Evolutionary conservation across 768 basidiomycete species (phyloP), one percentile per base, ranked within the genome.

Genomic region (Chalciporus chontae): DNA sequence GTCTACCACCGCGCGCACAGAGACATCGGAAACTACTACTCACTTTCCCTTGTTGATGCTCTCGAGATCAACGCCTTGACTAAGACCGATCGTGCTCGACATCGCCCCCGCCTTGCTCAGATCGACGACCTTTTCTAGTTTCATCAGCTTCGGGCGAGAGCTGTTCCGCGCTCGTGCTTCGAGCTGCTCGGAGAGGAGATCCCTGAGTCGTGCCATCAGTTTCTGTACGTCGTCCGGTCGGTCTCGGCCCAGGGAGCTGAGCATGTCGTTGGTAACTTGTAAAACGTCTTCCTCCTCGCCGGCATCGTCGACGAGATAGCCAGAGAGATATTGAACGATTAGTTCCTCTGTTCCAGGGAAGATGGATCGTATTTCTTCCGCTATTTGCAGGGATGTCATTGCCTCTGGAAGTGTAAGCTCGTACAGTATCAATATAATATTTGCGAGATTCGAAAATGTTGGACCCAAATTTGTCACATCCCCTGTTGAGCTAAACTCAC

Each of bases 31-130:
- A 18, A 11, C 72, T 68, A 66, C 74, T 68, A 66, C 74, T 68
- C 64, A 91, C 89, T 94, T 94, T 74, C 88, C 91, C 77, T 94
- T 94, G 72, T 92, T 93, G 47, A 92, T 90, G 34, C 88, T 90
- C 68, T 92, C 90, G 46, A 94, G 73, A 66, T 94, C 92, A 34
- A 94, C 90, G 13, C 89, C 89, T 54, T 91, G 88, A 0, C 80
- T 74, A 42, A 94, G 71, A 5, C 81, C 86, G 54, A 92, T 86
- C 7, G 90, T 92, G 50, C 71, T 86, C 24, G 88, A 90, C 66
- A 92, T 81, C 42, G 83, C 78, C 8, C 77, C 75, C 2, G 83
- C 70, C 69, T 88, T 90, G 73, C 87, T 89, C 79, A 94, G 84
- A 59, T 93, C 86, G 80, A 93, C 82, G 46, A 90, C 85, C 66